Evolutionary conservation across 164 flowering plant genomes (phyloP).

Genomic region (Vitis cinerea): DNA sequence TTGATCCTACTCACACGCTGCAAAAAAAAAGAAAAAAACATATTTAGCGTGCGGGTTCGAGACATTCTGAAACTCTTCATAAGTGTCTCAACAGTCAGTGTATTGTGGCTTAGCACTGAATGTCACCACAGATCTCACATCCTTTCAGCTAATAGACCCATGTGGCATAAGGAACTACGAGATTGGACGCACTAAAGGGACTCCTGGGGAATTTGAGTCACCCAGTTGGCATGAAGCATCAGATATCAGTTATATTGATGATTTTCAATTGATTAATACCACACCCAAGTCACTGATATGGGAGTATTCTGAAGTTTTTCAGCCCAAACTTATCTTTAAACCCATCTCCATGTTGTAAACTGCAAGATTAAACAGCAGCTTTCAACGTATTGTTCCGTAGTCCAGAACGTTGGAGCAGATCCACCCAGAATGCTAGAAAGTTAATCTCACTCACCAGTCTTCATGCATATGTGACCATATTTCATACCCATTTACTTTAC

Average conservation of each 20-base stretch:
- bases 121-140: constrained; percentile 75
- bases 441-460: too few relatives aligned
- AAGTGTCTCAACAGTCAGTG: constrained; percentile 63
- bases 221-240: constrained; percentile 1
- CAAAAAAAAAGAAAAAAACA: too few relatives aligned
- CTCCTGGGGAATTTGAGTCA: constrained; percentile 32
- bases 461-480: too few relatives aligned
- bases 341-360: constrained; percentile 11
- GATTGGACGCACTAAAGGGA: constrained; percentile 73
- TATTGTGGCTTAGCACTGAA: constrained; percentile 90
- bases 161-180: constrained; percentile 73
- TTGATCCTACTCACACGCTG: too few relatives aligned
- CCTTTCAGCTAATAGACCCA: constrained; percentile 77
- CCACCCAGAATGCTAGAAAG: too few relatives aligned
- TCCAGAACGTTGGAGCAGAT: too few relatives aligned
- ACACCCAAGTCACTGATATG: constrained; percentile 50
- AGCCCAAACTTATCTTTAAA: constrained; percentile 41
- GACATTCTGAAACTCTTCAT: too few relatives aligned
- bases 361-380: too few relatives aligned
- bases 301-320: constrained; percentile 83
- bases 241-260: constrained; percentile 7
- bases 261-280: constrained; percentile 46
- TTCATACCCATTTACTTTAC: too few relatives aligned
- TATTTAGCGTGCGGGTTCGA: too few relatives aligned
- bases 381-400: too few relatives aligned